Evolutionary conservation across 2,329 filamentous ascomycete genomes (phyloP), one percentile per base, ranked within the genome.

Genomic region (Blastomyces parvus): DNA sequence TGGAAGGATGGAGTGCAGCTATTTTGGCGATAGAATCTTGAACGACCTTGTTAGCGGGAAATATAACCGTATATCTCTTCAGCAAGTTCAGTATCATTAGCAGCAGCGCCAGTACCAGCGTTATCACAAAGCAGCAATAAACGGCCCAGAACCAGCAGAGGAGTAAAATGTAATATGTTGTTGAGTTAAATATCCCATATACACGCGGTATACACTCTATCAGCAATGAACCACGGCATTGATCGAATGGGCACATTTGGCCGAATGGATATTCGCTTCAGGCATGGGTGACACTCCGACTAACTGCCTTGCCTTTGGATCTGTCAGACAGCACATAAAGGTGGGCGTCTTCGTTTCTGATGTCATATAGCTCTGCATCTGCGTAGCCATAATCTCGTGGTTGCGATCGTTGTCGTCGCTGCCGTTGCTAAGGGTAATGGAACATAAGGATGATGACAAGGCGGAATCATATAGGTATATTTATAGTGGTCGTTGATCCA

Each of bases 301-400:
- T 74, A 44, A 74, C 74, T 2, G 19, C 77, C 78, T 3, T 76
- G 79, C 66, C 72, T 80, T 22, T 78, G 77, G 72, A 63, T 80
- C 19, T 74, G 77, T 5, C 77, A 77, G 27, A 73, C 71, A 30
- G 74, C 76, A 7, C 67, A 22, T 63, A 42, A 17, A 17, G 66
- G 44, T 19, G 44, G 8, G n/a, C n/a, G 19, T 7, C 1, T 46
- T 46, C 19, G 42, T 9, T 9, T 19, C 5, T 6, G 17, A 6
- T 6, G 19, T 19, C 19, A 46, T 46, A 22, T 22, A n/a, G 19
- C n/a, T n/a, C n/a, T n/a, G n/a, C n/a, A 46, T 8, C 19, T 19
- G 44, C 44, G 22, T 46, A 19, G 19, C 17, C 19, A 9, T 8
- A 46, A 22, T 19, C 19, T 5, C 17, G 38, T 14, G 3, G 40